Base-by-base conservation (phyloP, 768 basidiomycete species). In the Xerocomus brunneocitrinus region DNA sequence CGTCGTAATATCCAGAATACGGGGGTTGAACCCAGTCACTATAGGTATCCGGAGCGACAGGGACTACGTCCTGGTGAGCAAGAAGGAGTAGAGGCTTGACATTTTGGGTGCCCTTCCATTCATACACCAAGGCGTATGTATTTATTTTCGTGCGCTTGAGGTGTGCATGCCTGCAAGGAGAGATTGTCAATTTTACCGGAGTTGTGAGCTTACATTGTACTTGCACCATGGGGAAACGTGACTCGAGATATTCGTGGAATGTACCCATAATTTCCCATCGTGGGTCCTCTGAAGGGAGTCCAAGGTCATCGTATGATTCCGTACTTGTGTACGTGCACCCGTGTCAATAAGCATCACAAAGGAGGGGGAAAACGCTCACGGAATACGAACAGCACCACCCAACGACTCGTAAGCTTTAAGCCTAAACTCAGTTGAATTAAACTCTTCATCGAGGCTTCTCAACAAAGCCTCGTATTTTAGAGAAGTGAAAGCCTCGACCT, bases 161-260 rank as follows among this genome's bases (percentile, higher is more conserved):
- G 27, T 68, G 70, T 2, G 71, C 52, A 62, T 83, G 79, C 28
- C 80, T 81, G 40, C 47, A 4, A 44, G 49, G 25, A 45, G 47
- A 10, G 8, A 16, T 13, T 16, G 50, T 55, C 38, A 53, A 39
- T 24, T 24, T 42, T 44, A 22, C n/a, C 25, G 6, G 24, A 25
- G 5, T 16, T 8, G 31, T 32, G 36, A 39, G 5, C 16, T 31
- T 16, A 36, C 8, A 19, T 10, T 42, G 12, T 5, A 71, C 72
- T 49, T 67, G 87, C 76, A 76, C 80, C 66, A 81, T 74, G 8
- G 84, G 81, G 61, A 88, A 93, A 41, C 86, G 71, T 28, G 66
- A 61, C 43, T 67, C 58, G 16, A 69, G 52, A 49, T 65, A 67
- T 2, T 47, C 53, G 36, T 63, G 69, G 52, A 67, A 47, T 10